Percentiles rank a stretch among this genome's conserved stretches.
These are phyloP conservation scores for Talaromyces nanjingensis DNA, from an alignment of 495 filamentous ascomycete genomes.

Conservation along the genomic window DNA sequence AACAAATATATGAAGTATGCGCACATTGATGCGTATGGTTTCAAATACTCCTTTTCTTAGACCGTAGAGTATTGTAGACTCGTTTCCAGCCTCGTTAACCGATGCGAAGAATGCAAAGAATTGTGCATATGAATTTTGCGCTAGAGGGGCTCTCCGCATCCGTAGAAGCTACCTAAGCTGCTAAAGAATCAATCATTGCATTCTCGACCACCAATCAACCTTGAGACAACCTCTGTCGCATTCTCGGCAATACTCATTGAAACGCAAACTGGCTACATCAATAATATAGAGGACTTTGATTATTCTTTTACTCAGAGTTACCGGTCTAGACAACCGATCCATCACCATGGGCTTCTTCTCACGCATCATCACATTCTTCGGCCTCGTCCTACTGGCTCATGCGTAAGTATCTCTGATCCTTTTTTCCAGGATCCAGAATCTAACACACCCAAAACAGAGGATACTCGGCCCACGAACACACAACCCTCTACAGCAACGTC, in stretches of 20 bases:
- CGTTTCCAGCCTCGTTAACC: not conserved
- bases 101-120: not conserved
- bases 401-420: slow-evolving; percentile 45
- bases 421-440: not conserved
- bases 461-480: slow-evolving; percentile 83
- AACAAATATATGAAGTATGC: not conserved
- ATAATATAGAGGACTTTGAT: not conserved
- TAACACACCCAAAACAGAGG: slow-evolving; percentile 39
- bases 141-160: slow-evolving; percentile 1
- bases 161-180: not conserved
- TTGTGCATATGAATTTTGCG: not conserved
- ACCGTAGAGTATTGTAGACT: not conserved
- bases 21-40: not conserved
- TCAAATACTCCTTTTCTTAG: not conserved
- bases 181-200: not conserved
- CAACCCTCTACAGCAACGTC: slow-evolving; percentile 55
- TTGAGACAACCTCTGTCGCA: not conserved
- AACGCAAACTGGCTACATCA: not conserved
- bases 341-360: slow-evolving; percentile 59
- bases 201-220: not conserved
- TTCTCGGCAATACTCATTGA: not conserved
- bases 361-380: slow-evolving; percentile 54
- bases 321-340: not conserved
- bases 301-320: not conserved
- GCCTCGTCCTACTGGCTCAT: slow-evolving; percentile 61